A percentile compares a stretch with the other conserved stretches of the same genome.
phyloP scores from a whole-genome alignment of 768 basidiomycete species.

The Tremella fuciformis region DNA sequence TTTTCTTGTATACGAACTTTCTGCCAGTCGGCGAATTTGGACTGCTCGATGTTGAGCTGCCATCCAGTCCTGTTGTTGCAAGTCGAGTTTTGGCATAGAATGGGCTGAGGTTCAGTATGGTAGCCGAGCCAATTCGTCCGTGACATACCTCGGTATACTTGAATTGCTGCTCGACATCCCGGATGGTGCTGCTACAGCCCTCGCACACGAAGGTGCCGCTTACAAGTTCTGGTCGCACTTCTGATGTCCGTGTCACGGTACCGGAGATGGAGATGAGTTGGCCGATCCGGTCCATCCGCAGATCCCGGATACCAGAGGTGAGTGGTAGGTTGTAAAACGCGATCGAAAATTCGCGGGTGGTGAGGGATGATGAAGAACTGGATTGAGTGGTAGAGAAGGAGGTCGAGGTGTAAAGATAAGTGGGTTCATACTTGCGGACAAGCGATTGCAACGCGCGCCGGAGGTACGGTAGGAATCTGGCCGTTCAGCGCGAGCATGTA shows the following conservation, averaged over 20 bases:
- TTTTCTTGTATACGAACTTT: constrained; percentile 99
- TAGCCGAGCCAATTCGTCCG: constrained; percentile 1
- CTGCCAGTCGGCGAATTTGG: constrained; percentile 98
- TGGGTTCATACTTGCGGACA: constrained; percentile 83
- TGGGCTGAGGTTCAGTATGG: too few species aligned
- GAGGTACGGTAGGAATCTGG: constrained; percentile 81
- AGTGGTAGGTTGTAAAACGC: constrained; percentile 94
- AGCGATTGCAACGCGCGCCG: constrained; percentile 85
- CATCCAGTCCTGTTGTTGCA: constrained; percentile 87
- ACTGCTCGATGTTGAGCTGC: constrained; percentile 92
- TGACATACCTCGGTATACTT: constrained; percentile 87
- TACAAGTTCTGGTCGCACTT: constrained; percentile 91
- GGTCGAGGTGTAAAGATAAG: constrained; percentile 90
- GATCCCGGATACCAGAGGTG: constrained; percentile 88
- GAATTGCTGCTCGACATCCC: constrained; percentile 98
- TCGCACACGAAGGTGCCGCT: constrained; percentile 92
- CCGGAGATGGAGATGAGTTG: constrained; percentile 92
- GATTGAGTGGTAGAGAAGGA: constrained; percentile 60
- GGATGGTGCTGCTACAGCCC: constrained; percentile 76
- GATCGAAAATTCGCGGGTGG: constrained; percentile 88
- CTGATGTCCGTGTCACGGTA: constrained; percentile 94
- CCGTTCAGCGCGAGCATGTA: not conserved
- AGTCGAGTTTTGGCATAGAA: constrained; percentile 86
- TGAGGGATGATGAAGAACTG: constrained; percentile 74
- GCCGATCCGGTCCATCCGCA: constrained; percentile 90